A percentile compares a stretch with the other conserved stretches of the same genome.
Conservation (phyloP, 306 rosid species). For the Lathyrus tuberosus region DNA sequence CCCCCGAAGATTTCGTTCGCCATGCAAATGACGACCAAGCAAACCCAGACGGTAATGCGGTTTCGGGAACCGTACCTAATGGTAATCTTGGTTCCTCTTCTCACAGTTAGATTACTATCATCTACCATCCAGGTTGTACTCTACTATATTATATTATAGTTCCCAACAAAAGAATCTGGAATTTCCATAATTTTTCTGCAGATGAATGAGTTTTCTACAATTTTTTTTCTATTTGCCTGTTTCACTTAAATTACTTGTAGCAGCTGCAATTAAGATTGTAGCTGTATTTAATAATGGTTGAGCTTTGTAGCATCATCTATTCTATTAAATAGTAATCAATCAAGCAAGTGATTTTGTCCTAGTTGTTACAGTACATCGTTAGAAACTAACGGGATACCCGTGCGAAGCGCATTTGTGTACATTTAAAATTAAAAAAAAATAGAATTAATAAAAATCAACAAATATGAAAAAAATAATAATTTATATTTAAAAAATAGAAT, state of each 20-base stretch:
- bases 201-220: slow-evolving; percentile 44
- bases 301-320: slow-evolving; percentile 37
- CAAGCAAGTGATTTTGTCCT: slow-evolving; percentile 21
- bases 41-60: slow-evolving; percentile 55
- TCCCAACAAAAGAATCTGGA: slow-evolving; percentile 40
- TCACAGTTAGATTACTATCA: slow-evolving; percentile 59
- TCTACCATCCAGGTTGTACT: slow-evolving; percentile 37
- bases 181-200: slow-evolving; percentile 38
- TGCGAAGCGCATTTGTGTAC: too few species aligned
- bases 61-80: slow-evolving; percentile 56
- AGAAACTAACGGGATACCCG: too few species aligned
- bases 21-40: slow-evolving; percentile 72
- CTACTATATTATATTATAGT: slow-evolving; percentile 20
- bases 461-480: too few species aligned
- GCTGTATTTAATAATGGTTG: slow-evolving; percentile 47
- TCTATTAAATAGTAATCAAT: slow-evolving; percentile 33
- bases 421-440: too few species aligned
- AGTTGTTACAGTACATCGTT: neutral
- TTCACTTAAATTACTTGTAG: slow-evolving; percentile 29
- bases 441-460: too few species aligned
- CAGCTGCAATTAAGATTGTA: slow-evolving; percentile 44
- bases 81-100: slow-evolving; percentile 77
- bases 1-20: slow-evolving; percentile 82
- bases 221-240: slow-evolving; percentile 31
- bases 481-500: too few species aligned